These are phyloP conservation scores for Rauvolfia tetraphylla DNA, from an alignment of 257 asterid species.

Conservation along the genomic window DNA sequence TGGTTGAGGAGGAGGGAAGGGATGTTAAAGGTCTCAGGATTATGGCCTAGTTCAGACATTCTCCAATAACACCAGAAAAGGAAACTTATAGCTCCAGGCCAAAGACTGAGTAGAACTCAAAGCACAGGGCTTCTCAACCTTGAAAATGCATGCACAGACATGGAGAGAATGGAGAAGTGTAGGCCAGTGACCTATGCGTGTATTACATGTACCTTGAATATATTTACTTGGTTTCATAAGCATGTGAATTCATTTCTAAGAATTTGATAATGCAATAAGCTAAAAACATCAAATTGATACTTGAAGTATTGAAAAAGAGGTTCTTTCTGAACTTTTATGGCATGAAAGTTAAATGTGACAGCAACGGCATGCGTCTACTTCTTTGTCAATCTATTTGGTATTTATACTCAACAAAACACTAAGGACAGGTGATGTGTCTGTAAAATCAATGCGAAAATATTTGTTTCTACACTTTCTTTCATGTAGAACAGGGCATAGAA, in stretches of 20 bases:
- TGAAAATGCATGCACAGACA: not conserved
- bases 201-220: not conserved
- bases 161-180: not conserved
- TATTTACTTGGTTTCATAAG: too few relatives aligned
- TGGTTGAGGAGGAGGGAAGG: too few relatives aligned
- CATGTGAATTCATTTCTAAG: not conserved
- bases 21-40: too few relatives aligned
- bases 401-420: not conserved
- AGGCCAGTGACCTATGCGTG: not conserved
- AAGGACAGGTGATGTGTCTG: not conserved
- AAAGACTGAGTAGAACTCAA: too few relatives aligned
- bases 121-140: not conserved
- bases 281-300: not conserved
- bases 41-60: not conserved
- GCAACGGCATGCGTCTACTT: too few relatives aligned
- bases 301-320: not conserved
- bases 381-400: not conserved
- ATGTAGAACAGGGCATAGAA: not conserved
- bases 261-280: not conserved
- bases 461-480: not conserved
- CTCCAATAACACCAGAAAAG: not conserved
- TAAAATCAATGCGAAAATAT: not conserved
- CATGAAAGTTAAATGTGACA: too few relatives aligned
- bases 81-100: not conserved
- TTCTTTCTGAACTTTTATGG: too few relatives aligned